Conservation (phyloP, 2,329 filamentous ascomycete species). For the Fusarium keratoplasticum region DNA sequence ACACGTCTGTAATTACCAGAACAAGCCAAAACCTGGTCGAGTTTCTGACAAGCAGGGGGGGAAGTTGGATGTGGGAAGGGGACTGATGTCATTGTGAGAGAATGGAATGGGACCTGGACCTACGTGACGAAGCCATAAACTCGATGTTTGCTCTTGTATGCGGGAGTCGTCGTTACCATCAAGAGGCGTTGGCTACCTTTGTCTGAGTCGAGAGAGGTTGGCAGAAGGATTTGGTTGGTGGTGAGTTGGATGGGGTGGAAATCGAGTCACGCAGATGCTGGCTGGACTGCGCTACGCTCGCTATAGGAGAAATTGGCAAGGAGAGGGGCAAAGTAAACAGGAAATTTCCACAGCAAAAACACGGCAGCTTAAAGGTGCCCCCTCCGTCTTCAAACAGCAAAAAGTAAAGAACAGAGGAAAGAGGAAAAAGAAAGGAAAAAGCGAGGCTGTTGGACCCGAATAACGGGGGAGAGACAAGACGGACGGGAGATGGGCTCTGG, state of each 20-base stretch:
- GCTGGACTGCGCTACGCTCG: neutral
- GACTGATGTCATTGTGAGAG: slow-evolving; percentile 33
- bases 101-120: slow-evolving; percentile 12
- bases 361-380: neutral
- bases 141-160: neutral
- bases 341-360: neutral
- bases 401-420: slow-evolving; percentile 16
- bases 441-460: slow-evolving; percentile 3
- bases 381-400: slow-evolving; percentile 9
- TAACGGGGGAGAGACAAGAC: slow-evolving; percentile 18
- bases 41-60: slow-evolving; percentile 1
- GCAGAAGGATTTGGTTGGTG: neutral
- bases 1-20: slow-evolving; percentile 26
- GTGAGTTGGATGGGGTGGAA: neutral
- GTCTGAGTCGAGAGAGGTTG: neutral
- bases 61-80: neutral
- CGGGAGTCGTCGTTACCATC: slow-evolving; percentile 3
- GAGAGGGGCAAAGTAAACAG: neutral
- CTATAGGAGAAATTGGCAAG: neutral
- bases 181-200: neutral
- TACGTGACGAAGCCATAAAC: slow-evolving; percentile 39
- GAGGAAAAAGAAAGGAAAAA: slow-evolving; percentile 1
- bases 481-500: slow-evolving; percentile 28
- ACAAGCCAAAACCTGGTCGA: slow-evolving; percentile 23
- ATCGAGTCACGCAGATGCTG: neutral